phyloP scores from a whole-genome alignment of 208 protist species.

The Trypanosoma scelopori region DNA sequence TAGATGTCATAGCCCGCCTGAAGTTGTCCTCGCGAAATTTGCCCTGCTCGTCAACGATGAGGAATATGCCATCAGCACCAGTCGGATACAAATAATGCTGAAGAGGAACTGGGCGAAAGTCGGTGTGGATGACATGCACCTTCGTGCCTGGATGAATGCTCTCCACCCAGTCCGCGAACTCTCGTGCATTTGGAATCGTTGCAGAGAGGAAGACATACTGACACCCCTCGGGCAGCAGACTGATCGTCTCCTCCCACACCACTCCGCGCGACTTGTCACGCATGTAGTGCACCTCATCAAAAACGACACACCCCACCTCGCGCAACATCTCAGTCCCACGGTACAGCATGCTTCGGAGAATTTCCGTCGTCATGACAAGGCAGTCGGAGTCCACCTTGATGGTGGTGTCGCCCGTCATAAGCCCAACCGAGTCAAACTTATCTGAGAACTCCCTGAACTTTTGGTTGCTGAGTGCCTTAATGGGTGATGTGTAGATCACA shows the following conservation, averaged over 20 bases:
- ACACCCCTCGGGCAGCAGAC: slow-evolving; percentile 97
- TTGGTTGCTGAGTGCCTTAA: slow-evolving; percentile 99
- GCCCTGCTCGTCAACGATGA: slow-evolving; percentile 96
- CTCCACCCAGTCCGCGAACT: slow-evolving; percentile 99
- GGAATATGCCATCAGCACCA: slow-evolving; percentile 96
- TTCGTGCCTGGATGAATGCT: slow-evolving; percentile 96
- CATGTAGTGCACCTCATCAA: slow-evolving; percentile 99
- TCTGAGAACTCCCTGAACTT: slow-evolving; percentile 99
- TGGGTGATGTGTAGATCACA: slow-evolving; percentile 99
- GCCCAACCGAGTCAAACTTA: slow-evolving; percentile 97
- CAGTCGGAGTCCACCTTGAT: slow-evolving; percentile 97
- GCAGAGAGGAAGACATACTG: slow-evolving; percentile 99
- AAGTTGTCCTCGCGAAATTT: slow-evolving; percentile 97
- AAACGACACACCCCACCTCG: slow-evolving; percentile 99
- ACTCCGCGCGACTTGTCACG: slow-evolving; percentile 98
- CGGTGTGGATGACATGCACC: slow-evolving; percentile 99
- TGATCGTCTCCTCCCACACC: slow-evolving; percentile 99
- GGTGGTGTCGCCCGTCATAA: slow-evolving; percentile 99
- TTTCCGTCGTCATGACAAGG: slow-evolving; percentile 99
- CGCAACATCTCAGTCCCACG: slow-evolving; percentile 98
- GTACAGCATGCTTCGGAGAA: slow-evolving; percentile 99
- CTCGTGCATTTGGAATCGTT: slow-evolving; percentile 99
- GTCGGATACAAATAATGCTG: slow-evolving; percentile 99
- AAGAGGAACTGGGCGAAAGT: slow-evolving; percentile 99
- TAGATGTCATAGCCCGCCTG: slow-evolving; percentile 91